A percentile compares a stretch with the other conserved stretches of the same genome.
Evolutionary conservation across 306 rosid species (phyloP).

Genomic region (Mimosa pudica): DNA sequence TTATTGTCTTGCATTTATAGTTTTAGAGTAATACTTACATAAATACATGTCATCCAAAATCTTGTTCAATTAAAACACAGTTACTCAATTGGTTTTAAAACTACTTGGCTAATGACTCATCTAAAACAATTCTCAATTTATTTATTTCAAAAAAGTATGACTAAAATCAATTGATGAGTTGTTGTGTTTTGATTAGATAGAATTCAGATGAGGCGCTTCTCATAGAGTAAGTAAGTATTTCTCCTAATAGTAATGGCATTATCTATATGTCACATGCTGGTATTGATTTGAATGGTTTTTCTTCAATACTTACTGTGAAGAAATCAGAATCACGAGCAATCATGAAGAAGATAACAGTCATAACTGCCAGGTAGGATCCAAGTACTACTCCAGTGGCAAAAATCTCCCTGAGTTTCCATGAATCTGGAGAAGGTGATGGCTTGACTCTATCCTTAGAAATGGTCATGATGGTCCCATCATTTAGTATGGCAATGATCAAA

Average conservation of each 20-base stretch:
- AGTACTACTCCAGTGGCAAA: slow-evolving; percentile 77
- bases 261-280: neutral
- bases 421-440: slow-evolving; percentile 92
- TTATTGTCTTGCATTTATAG: neutral
- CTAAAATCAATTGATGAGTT: too few relatives aligned
- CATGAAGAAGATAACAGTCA: slow-evolving; percentile 95
- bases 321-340: slow-evolving; percentile 58
- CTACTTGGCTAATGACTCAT: too few relatives aligned
- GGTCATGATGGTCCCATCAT: slow-evolving; percentile 96
- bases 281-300: neutral
- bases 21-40: too few relatives aligned
- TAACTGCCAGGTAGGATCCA: slow-evolving; percentile 81
- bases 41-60: too few relatives aligned
- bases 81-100: too few relatives aligned
- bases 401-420: slow-evolving; percentile 91
- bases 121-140: too few relatives aligned
- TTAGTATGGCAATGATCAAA: slow-evolving; percentile 80
- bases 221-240: too few relatives aligned
- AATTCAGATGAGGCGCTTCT: too few relatives aligned
- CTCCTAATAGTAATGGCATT: too few relatives aligned
- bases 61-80: too few relatives aligned
- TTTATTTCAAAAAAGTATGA: too few relatives aligned
- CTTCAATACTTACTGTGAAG: slow-evolving; percentile 53
- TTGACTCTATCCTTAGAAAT: slow-evolving; percentile 90
- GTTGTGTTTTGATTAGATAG: too few relatives aligned